phyloP scores from a whole-genome alignment of 2,329 filamentous ascomycete species.

The Fusarium sp. region DNA sequence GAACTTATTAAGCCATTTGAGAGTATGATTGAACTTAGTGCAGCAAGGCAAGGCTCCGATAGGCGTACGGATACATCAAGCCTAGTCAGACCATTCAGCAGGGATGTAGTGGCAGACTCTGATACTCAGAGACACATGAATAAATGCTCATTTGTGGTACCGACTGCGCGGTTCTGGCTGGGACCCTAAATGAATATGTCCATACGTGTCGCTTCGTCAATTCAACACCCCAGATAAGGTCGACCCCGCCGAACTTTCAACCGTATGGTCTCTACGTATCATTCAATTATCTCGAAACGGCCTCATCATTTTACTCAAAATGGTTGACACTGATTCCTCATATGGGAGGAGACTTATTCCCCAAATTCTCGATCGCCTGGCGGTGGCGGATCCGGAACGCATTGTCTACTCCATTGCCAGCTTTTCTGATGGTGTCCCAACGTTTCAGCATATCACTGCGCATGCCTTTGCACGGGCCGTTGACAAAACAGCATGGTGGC shows the following conservation, averaged over 20 bases:
- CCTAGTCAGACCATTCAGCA: not conserved
- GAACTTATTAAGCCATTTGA: too few species aligned
- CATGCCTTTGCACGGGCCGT: not conserved
- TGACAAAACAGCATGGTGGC: conserved; percentile 6
- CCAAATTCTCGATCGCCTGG: not conserved
- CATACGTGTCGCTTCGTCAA: not conserved
- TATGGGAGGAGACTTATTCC: conserved; percentile 3
- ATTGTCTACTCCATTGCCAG: not conserved
- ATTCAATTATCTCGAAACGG: not conserved
- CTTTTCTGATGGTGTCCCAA: not conserved
- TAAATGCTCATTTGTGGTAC: not conserved
- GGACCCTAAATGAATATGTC: not conserved
- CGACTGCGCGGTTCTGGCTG: not conserved
- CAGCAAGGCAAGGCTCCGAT: not conserved
- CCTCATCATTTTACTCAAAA: not conserved
- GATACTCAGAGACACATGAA: not conserved
- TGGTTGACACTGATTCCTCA: not conserved
- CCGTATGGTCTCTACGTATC: not conserved
- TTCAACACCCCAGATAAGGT: too few species aligned
- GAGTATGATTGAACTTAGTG: not conserved
- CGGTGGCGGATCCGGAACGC: not conserved
- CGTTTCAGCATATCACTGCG: not conserved
- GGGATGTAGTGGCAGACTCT: not conserved
- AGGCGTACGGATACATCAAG: not conserved
- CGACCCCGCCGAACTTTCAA: not conserved